Evolutionary conservation across 192 early-diverging fungal genomes (phyloP), one percentile per base, ranked within the genome.

Genomic region (Lobosporangium transversale): DNA sequence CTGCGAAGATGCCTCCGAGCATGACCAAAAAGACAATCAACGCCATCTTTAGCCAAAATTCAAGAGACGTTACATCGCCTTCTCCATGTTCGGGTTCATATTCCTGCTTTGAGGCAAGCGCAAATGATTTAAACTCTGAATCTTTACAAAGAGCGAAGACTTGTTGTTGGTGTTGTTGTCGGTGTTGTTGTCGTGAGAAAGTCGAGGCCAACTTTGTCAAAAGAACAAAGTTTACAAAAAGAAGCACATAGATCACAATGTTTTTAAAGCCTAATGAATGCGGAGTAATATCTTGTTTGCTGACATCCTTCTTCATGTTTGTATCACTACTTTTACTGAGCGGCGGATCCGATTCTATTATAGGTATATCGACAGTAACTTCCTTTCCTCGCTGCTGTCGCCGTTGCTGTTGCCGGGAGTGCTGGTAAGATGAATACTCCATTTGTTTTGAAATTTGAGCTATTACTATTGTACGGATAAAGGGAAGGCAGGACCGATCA

Each of bases 1-100:
- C 93, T 18, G 92, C 91, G 68, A 94, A 84, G 52, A 94, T 75
- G 9, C 93, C 93, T 42, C 93, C 93, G 26, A 89, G 23, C 50
- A 94, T 78, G 15, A 94, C 93, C 30, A 94, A 84, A 29, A 85
- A 53, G 7, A 86, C 79, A 44, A 88, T 89, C 4, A 86, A 54
- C 20, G 44, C 58, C 49, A 89, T 66, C 52, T 79, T 80, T 17
- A 87, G 17, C 58, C 78, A 86, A 58, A 82, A 88, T 18, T 78
- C 67, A 21, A 68, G 10, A 9, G 61, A 52, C 15, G 23, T 40
- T 12, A 31, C 49, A 24, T 73, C 70, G 11, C 21, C 55, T 31
- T 54, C 68, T 17, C 33, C 61, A 36, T 58, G 49, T 3, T 53
- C 70, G 7, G 42, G 53, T 1, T 40, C 40, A 10, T 70, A 23